These are phyloP conservation scores for Lyophyllum shimeji DNA, from an alignment of 768 basidiomycete genomes.

Conservation along the genomic window DNA sequence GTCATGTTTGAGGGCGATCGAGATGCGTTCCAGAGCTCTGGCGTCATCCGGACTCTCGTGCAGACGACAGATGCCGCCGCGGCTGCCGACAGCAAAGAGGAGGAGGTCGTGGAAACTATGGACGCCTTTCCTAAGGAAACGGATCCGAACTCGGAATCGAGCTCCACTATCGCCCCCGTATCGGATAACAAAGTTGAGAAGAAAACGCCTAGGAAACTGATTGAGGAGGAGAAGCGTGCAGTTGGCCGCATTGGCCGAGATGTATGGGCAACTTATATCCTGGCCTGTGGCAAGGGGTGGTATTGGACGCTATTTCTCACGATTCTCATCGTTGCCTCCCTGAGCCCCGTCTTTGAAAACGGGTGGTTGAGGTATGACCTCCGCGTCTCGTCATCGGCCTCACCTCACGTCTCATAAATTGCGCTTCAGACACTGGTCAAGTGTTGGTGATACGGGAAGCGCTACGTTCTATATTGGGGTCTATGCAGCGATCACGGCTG, in stretches of 20 bases:
- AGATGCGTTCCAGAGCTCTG: slow-evolving; percentile 65
- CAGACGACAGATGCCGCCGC: slow-evolving; percentile 43
- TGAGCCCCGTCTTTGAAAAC: slow-evolving; percentile 70
- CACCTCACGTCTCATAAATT: background rate
- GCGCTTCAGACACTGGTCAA: slow-evolving; percentile 54
- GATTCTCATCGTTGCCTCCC: slow-evolving; percentile 53
- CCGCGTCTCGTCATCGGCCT: background rate
- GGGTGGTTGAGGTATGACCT: slow-evolving; percentile 59
- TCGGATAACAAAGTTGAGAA: slow-evolving; percentile 36
- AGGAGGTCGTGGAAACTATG: slow-evolving; percentile 35
- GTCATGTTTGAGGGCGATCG: slow-evolving; percentile 70
- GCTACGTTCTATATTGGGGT: slow-evolving; percentile 66
- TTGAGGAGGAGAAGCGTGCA: slow-evolving; percentile 83
- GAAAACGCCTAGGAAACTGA: slow-evolving; percentile 74
- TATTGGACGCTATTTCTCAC: slow-evolving; percentile 61
- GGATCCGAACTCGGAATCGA: slow-evolving; percentile 25
- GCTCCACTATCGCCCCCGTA: slow-evolving; percentile 26
- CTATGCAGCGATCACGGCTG: slow-evolving; percentile 54
- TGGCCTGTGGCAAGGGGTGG: slow-evolving; percentile 44
- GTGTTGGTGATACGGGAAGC: slow-evolving; percentile 37
- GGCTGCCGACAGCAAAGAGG: slow-evolving; percentile 34
- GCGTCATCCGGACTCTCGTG: slow-evolving; percentile 63
- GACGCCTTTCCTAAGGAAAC: slow-evolving; percentile 12
- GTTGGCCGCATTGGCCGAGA: slow-evolving; percentile 66
- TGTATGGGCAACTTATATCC: slow-evolving; percentile 64